Base-by-base conservation (phyloP, 768 basidiomycete genomes). In the Auriscalpium microsporum region DNA sequence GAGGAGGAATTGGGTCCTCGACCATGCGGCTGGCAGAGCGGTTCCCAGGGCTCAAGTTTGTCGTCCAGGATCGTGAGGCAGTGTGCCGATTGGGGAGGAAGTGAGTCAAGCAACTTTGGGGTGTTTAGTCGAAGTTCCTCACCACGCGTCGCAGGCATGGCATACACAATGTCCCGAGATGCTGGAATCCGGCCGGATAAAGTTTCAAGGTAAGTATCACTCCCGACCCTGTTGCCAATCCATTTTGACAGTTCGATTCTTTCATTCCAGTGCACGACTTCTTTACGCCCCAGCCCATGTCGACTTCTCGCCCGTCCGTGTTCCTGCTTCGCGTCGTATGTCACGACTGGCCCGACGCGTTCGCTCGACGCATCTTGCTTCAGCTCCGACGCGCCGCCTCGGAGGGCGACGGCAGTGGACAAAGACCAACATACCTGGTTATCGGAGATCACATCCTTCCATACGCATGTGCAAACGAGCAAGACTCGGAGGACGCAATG, bases 321-420 rank as follows among this genome's bases (percentile, higher is more conserved):
- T 91, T 83, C 64, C 72, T 90, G 36, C 71, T 89, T 34, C 80
- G 87, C 21, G 81, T 83, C 17, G 78, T 89, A 40, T 72, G 87
- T 36, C 88, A 91, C 61, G 88, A 91, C 63, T 90, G 88, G 87
- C 82, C 86, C 1, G 84, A 90, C 58, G 71, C 71, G 1, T 76
- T 66, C 47, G 70, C 79, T 19, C 59, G 57, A 21, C 71, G 71
- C 38, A 78, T 81, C 45, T 65, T 81, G 45, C 64, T 72, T 17
- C 75, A 74, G 28, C 70, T 81, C 4, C 70, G 78, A 11, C 69
- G 69, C 3, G 68, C 71, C 5, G 75, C 76, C 0, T 33, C 42
- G 9, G 58, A 59, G 42, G 58, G 49, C 16, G 45, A 44, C 37
- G 58, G 58, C 1, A 28, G 7, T 28, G 28, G 28, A 7, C 28